Evolutionary conservation across 768 basidiomycete species (phyloP).

Genomic region (Gloeostereum incarnatum): DNA sequence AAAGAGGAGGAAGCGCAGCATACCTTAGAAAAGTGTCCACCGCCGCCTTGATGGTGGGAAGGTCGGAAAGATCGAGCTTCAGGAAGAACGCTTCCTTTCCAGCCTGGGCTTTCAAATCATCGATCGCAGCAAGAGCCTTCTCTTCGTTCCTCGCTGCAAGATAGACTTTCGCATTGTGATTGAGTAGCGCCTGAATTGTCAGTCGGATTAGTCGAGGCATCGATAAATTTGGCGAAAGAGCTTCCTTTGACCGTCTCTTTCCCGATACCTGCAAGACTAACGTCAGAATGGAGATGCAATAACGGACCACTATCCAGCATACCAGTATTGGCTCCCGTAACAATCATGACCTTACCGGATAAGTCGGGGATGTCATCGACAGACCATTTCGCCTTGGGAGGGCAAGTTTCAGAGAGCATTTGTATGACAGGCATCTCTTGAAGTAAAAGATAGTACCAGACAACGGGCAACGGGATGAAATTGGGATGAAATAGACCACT

Average conservation of each 20-base stretch:
- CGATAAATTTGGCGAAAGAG: too few species aligned
- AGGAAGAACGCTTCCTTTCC: constrained; percentile 17
- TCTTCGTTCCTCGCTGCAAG: neutral
- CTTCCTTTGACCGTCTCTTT: neutral
- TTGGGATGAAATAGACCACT: too few species aligned
- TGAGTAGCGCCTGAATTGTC: constrained; percentile 1
- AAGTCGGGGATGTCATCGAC: constrained; percentile 21
- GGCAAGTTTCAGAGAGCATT: too few species aligned
- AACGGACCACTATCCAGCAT: neutral
- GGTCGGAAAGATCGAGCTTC: constrained; percentile 20
- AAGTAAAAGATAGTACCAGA: too few species aligned
- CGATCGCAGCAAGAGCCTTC: constrained; percentile 9
- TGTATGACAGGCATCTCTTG: too few species aligned
- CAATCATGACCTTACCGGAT: constrained; percentile 25
- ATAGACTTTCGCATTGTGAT: constrained; percentile 1
- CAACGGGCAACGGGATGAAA: too few species aligned
- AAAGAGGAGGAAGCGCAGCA: neutral
- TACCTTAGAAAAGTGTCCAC: constrained; percentile 20
- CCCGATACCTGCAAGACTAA: neutral
- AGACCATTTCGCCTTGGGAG: constrained; percentile 8
- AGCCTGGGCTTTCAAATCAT: constrained; percentile 10
- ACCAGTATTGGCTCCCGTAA: constrained; percentile 29
- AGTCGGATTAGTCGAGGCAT: too few species aligned
- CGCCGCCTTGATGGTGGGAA: constrained; percentile 18
- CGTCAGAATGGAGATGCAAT: neutral